phyloP scores from a whole-genome alignment of 768 basidiomycete genomes.

The Cyathus striatus region DNA sequence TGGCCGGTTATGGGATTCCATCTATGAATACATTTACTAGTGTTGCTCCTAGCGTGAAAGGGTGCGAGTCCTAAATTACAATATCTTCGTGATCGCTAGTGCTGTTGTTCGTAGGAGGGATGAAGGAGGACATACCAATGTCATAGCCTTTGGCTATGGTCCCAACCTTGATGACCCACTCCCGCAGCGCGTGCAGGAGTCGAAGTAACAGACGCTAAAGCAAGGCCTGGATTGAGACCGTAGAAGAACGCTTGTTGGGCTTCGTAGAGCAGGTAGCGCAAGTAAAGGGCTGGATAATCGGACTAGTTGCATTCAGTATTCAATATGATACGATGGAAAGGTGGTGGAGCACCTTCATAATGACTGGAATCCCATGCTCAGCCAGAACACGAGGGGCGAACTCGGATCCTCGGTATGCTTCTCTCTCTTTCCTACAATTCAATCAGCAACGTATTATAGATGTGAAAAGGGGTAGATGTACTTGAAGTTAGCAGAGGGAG shows the following conservation, averaged over 20 bases:
- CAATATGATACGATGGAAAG: neutral
- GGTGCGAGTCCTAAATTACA: too few relatives aligned
- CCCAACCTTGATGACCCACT: neutral
- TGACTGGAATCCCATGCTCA: conserved; percentile 50
- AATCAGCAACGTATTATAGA: neutral
- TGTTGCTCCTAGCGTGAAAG: too few relatives aligned
- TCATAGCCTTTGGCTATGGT: neutral
- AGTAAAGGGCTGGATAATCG: neutral
- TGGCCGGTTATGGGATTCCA: too few relatives aligned
- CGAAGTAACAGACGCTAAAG: neutral
- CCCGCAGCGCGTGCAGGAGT: neutral
- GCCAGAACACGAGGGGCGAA: conserved; percentile 66
- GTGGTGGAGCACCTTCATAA: conserved; percentile 50
- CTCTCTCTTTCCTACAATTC: conserved; percentile 52
- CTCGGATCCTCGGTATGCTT: conserved; percentile 65
- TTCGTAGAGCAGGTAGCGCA: neutral
- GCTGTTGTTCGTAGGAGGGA: too few relatives aligned
- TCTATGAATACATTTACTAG: too few relatives aligned
- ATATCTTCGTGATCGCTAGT: neutral
- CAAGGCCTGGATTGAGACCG: neutral
- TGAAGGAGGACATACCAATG: neutral
- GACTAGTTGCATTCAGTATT: neutral
- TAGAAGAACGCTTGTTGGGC: neutral
- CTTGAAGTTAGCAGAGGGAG: neutral
- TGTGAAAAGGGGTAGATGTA: neutral